Percentiles rank a stretch among this genome's conserved stretches.
phyloP scores from a whole-genome alignment of 2,329 filamentous ascomycete genomes.

The Plectosphaerella plurivora region DNA sequence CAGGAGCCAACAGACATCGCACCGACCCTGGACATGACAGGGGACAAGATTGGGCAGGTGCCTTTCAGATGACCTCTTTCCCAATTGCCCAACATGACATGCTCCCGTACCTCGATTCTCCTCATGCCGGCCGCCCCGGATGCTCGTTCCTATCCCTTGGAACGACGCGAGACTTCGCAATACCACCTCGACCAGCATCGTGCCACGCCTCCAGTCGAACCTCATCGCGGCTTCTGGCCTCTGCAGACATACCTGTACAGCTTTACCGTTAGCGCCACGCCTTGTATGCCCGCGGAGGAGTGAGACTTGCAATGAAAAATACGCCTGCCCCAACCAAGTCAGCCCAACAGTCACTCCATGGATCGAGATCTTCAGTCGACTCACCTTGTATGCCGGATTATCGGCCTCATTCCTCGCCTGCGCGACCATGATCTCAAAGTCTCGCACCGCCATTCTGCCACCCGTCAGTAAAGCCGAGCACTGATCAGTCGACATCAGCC shows the following conservation, averaged over 20 bases:
- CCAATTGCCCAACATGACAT: too few relatives aligned
- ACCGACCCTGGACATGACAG: too few relatives aligned
- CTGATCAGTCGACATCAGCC: too few relatives aligned
- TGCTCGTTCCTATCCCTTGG: too few relatives aligned
- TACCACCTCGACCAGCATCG: too few relatives aligned
- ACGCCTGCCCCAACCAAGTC: slow-evolving; percentile 37
- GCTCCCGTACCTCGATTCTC: too few relatives aligned
- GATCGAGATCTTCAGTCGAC: slow-evolving; percentile 6
- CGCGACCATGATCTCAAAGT: slow-evolving; percentile 52
- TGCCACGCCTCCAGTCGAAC: neutral
- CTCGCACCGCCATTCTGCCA: slow-evolving; percentile 50
- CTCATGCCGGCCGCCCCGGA: too few relatives aligned
- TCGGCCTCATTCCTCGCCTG: slow-evolving; percentile 50
- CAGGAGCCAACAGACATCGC: too few relatives aligned
- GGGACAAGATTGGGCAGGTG: too few relatives aligned
- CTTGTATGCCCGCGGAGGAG: neutral
- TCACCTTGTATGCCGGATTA: slow-evolving; percentile 52
- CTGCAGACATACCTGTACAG: slow-evolving; percentile 30
- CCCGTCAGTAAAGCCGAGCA: slow-evolving; percentile 11
- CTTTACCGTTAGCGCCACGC: slow-evolving; percentile 4
- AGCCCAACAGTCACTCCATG: too few relatives aligned
- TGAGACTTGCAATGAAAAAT: slow-evolving; percentile 54
- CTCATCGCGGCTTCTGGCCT: slow-evolving; percentile 2
- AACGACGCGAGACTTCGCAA: too few relatives aligned
- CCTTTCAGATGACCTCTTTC: too few relatives aligned